Evolutionary conservation across 1,284 basidiomycete species (phyloP).

Genomic region (Heterobasidion annosum): DNA sequence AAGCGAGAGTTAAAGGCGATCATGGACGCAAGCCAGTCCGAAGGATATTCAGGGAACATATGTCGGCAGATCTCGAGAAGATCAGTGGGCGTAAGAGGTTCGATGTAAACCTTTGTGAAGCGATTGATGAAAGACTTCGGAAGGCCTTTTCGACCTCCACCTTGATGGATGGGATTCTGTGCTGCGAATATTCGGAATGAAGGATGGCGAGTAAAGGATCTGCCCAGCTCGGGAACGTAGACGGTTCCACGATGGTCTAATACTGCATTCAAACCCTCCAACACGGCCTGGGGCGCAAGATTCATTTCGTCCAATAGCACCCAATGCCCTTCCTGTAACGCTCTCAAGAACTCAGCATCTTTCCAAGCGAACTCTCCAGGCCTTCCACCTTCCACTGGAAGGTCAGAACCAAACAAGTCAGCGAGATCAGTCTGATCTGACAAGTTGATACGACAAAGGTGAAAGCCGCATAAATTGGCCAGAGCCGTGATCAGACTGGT

Average conservation of each 20-base stretch:
- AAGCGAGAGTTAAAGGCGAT: conserved; percentile 78
- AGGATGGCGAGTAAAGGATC: conserved; percentile 84
- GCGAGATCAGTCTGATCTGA: conserved; percentile 98
- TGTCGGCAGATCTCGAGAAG: conserved; percentile 74
- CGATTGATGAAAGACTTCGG: conserved; percentile 97
- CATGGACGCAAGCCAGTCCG: conserved; percentile 61
- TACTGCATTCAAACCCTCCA: conserved; percentile 96
- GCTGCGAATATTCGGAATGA: conserved; percentile 96
- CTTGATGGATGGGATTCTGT: conserved; percentile 95
- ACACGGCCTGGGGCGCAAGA: conserved; percentile 89
- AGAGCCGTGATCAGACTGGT: conserved; percentile 90
- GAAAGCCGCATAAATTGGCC: conserved; percentile 72
- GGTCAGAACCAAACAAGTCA: conserved; percentile 94
- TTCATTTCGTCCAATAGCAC: conserved; percentile 99
- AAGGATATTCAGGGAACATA: conserved; percentile 59
- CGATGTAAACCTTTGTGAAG: conserved; percentile 95
- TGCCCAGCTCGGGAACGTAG: conserved; percentile 92
- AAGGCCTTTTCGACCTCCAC: conserved; percentile 94
- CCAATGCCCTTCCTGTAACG: conserved; percentile 92
- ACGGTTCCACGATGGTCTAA: conserved; percentile 95
- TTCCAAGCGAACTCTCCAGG: conserved; percentile 97
- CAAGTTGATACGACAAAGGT: conserved; percentile 92
- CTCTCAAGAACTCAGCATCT: conserved; percentile 92
- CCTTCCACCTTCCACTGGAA: conserved; percentile 88
- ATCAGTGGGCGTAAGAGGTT: conserved; percentile 79